A percentile compares a stretch with the other conserved stretches of the same genome.
These are phyloP conservation scores for Monosporascus cannonballus DNA, from an alignment of 2,329 filamentous ascomycete genomes.

Conservation along the genomic window DNA sequence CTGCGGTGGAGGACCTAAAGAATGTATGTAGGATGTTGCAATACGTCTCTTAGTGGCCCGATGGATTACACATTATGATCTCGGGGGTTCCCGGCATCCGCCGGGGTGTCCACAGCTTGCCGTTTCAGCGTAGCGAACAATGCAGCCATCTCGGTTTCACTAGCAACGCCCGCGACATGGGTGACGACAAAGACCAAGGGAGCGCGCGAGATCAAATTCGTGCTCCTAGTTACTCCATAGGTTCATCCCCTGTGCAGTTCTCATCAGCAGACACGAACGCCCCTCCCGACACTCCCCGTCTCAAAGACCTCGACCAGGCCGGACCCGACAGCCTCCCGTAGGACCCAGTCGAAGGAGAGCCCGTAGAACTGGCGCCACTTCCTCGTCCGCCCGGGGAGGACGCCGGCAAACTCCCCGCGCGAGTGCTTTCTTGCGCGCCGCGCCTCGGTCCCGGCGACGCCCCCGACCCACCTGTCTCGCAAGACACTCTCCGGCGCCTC, in stretches of 20 bases:
- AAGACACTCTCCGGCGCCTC: slow-evolving; percentile 59
- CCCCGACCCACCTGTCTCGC: slow-evolving; percentile 66
- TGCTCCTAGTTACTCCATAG: background rate
- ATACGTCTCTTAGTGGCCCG: too few species aligned
- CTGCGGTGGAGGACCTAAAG: too few species aligned
- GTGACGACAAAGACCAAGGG: too few species aligned
- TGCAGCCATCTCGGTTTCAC: too few species aligned
- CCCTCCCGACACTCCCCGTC: slow-evolving; percentile 66
- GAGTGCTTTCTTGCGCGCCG: slow-evolving; percentile 40
- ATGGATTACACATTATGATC: too few species aligned
- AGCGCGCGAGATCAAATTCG: too few species aligned
- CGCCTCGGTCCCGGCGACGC: slow-evolving; percentile 41
- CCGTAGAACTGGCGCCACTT: slow-evolving; percentile 69
- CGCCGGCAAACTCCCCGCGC: slow-evolving; percentile 50
- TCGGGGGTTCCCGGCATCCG: too few species aligned
- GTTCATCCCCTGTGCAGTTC: background rate
- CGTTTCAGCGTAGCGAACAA: too few species aligned
- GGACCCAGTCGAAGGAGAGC: slow-evolving; percentile 63
- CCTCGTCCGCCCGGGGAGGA: slow-evolving; percentile 54
- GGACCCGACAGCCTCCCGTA: slow-evolving; percentile 64
- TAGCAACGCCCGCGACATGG: too few species aligned
- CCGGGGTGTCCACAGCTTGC: too few species aligned
- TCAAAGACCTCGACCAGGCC: slow-evolving; percentile 70
- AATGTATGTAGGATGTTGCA: too few species aligned
- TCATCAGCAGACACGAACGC: slow-evolving; percentile 43